phyloP scores from a whole-genome alignment of 108 stramenopile genomes.

The Cyclostephanos invisitatus region DNA sequence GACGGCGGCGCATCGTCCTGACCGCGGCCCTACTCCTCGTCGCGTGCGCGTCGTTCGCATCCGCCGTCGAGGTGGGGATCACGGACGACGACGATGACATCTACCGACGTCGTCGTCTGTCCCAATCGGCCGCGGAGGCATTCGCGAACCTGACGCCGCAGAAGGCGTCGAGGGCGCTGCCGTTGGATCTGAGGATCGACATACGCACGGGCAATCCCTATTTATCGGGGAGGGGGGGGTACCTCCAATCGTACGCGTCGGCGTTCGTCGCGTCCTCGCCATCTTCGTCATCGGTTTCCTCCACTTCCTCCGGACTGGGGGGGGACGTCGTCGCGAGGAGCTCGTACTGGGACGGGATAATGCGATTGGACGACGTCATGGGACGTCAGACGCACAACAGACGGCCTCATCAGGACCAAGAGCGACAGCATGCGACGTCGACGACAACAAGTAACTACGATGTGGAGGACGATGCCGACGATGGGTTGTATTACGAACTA shows the following conservation, averaged over 20 bases:
- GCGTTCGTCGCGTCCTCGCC: background rate
- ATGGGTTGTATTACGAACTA: background rate
- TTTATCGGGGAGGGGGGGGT: background rate
- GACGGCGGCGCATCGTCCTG: no score
- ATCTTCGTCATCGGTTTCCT: background rate
- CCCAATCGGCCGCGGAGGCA: constrained; percentile 7
- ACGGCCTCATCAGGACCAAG: background rate
- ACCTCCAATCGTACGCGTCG: background rate
- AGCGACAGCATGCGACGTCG: background rate
- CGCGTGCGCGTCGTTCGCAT: no score
- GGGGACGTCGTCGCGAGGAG: no score
- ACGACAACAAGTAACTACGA: background rate
- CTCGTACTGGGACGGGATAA: no score
- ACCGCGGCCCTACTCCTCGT: no score
- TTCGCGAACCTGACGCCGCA: constrained; percentile 11
- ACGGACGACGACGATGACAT: background rate
- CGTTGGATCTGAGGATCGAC: constrained; percentile 31
- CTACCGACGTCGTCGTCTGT: background rate
- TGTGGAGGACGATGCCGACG: background rate
- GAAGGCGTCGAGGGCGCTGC: constrained; percentile 14
- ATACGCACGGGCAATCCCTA: background rate
- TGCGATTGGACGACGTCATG: no score
- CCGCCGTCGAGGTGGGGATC: no score
- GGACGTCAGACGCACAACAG: no score
- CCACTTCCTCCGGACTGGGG: no score